Evolutionary conservation across 2,329 filamentous ascomycete genomes (phyloP).

Genomic region (Ophiostoma novo-ulmi): DNA sequence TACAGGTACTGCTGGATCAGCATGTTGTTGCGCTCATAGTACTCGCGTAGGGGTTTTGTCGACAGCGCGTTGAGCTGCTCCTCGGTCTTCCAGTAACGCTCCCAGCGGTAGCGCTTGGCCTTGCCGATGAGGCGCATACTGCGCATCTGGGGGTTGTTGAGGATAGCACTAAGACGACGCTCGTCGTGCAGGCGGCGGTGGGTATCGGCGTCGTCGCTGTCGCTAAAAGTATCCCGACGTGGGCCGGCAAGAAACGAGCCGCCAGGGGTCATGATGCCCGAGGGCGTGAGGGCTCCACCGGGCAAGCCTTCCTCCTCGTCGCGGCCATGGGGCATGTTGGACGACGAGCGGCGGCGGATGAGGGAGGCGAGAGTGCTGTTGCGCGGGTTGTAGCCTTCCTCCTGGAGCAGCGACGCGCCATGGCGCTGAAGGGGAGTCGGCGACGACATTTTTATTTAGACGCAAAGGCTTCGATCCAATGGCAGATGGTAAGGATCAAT

Average conservation of each 20-base stretch:
- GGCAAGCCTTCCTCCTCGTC: constrained; percentile 29
- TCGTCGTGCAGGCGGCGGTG: constrained; percentile 47
- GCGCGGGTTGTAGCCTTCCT: constrained; percentile 45
- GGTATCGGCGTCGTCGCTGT: constrained; percentile 39
- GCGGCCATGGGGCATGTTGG: constrained; percentile 21
- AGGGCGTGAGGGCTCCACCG: constrained; percentile 16
- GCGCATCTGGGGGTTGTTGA: constrained; percentile 66
- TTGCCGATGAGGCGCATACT: constrained; percentile 85
- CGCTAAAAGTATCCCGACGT: constrained; percentile 31
- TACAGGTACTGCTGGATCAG: constrained; percentile 89
- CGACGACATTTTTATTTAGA: constrained; percentile 28
- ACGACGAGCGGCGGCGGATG: constrained; percentile 46
- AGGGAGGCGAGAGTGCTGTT: constrained; percentile 36
- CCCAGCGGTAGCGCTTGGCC: constrained; percentile 80
- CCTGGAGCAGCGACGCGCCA: constrained; percentile 33
- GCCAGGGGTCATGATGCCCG: constrained; percentile 20
- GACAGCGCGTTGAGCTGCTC: constrained; percentile 67
- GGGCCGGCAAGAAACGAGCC: constrained; percentile 8
- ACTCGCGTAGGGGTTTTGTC: constrained; percentile 62
- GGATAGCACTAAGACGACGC: constrained; percentile 53
- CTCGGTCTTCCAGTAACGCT: constrained; percentile 77
- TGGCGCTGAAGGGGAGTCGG: constrained; percentile 24
- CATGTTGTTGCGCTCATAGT: constrained; percentile 85
- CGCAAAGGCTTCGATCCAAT: no score
- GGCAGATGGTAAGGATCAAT: background rate